phyloP scores from a whole-genome alignment of 2,329 filamentous ascomycete species.

The Monosporascus ibericus region DNA sequence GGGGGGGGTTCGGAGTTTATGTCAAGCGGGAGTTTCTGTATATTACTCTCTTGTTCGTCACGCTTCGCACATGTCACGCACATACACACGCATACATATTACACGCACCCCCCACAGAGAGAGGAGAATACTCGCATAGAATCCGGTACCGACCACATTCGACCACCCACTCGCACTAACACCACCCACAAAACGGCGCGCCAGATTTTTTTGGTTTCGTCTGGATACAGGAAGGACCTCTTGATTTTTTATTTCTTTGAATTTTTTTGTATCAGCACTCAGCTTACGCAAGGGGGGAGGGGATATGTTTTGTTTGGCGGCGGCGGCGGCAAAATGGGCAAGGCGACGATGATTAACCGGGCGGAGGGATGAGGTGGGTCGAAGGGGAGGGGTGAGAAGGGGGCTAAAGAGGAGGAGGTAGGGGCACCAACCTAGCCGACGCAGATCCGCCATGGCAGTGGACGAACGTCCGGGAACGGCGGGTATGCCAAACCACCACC shows the following conservation, averaged over 20 bases:
- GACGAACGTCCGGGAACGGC: too few relatives aligned
- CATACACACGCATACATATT: slow-evolving; percentile 1
- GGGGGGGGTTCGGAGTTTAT: slow-evolving; percentile 13
- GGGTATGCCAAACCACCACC: too few relatives aligned
- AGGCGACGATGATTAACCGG: too few relatives aligned
- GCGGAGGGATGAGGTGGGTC: too few relatives aligned
- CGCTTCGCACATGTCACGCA: slow-evolving; percentile 15
- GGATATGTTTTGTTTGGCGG: not conserved
- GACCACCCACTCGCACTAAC: not conserved
- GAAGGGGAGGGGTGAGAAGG: too few relatives aligned
- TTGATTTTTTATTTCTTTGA: not conserved
- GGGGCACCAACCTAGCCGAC: too few relatives aligned
- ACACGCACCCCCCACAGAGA: not conserved
- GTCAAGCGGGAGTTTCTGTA: slow-evolving; percentile 22
- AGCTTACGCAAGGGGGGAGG: not conserved
- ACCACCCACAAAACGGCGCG: not conserved
- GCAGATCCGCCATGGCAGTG: too few relatives aligned
- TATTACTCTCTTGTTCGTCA: slow-evolving; percentile 20
- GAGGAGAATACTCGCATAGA: not conserved
- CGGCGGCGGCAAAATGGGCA: too few relatives aligned
- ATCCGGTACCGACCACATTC: not conserved
- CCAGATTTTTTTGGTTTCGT: not conserved
- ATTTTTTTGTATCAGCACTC: not conserved
- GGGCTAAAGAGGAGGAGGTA: too few relatives aligned
- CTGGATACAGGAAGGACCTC: not conserved